These are phyloP conservation scores for Naganishia vaughanmartiniae DNA, from an alignment of 768 basidiomycete genomes.

Conservation along the genomic window DNA sequence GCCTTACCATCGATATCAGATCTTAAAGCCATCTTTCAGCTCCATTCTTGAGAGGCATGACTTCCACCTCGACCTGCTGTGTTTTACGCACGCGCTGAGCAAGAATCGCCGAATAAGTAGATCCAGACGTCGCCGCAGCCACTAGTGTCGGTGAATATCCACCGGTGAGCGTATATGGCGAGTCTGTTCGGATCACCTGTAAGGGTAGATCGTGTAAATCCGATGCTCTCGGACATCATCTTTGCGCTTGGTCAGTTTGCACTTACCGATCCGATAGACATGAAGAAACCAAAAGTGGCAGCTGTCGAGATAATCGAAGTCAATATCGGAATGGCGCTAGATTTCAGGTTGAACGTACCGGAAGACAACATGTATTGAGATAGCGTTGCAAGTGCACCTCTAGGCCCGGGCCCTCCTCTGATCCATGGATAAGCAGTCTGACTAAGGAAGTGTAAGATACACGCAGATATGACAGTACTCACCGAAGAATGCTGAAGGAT, in stretches of 20 bases:
- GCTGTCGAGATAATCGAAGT: conserved; percentile 52
- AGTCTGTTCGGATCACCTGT: conserved; percentile 86
- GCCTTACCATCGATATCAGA: background rate
- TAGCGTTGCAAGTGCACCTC: conserved; percentile 83
- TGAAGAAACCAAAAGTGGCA: conserved; percentile 95
- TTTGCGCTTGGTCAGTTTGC: background rate
- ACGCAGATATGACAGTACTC: conserved; percentile 43
- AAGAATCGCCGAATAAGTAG: conserved; percentile 21
- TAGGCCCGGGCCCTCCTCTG: conserved; percentile 85
- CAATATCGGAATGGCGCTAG: background rate
- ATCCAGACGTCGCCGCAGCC: conserved; percentile 29
- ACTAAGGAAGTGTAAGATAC: background rate
- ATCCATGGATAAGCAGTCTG: background rate
- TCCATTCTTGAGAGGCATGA: conserved; percentile 22
- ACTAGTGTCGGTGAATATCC: conserved; percentile 19
- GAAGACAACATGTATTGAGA: conserved; percentile 99
- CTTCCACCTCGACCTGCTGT: conserved; percentile 32
- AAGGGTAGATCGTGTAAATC: conserved; percentile 1
- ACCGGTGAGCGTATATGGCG: conserved; percentile 38
- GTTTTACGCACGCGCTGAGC: conserved; percentile 25
- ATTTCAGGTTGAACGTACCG: background rate
- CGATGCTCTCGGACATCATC: background rate
- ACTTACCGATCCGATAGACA: conserved; percentile 84
- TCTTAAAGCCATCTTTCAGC: conserved; percentile 24
- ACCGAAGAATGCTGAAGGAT: conserved; percentile 86